Evolutionary conservation across 257 asterid genomes (phyloP).

Genomic region (Solanum rostratum): DNA sequence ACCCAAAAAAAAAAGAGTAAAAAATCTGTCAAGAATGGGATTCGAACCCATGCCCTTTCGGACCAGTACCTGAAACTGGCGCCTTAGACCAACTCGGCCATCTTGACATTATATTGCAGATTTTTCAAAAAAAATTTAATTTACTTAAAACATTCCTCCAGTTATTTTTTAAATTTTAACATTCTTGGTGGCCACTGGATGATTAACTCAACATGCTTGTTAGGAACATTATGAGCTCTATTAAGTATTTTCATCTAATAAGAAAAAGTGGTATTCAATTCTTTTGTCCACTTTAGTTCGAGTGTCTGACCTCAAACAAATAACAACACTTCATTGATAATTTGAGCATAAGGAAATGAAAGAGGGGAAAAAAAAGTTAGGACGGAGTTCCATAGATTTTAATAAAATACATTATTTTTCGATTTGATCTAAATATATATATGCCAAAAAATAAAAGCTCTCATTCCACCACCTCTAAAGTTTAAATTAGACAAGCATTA

Average conservation of each 20-base stretch:
- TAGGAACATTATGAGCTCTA: background rate
- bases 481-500: background rate
- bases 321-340: background rate
- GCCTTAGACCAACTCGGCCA: slow-evolving; percentile 20
- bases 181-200: background rate
- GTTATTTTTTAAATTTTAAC: background rate
- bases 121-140: no score
- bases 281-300: background rate
- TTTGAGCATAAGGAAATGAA: background rate
- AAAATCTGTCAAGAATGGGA: background rate
- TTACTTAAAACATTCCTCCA: no score
- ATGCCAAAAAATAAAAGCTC: background rate
- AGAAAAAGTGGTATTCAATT: background rate
- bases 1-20: no score
- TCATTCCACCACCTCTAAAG: background rate
- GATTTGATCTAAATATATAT: background rate
- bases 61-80: slow-evolving; percentile 16
- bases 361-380: background rate
- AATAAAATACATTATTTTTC: background rate
- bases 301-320: background rate
- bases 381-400: background rate
- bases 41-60: slow-evolving; percentile 13
- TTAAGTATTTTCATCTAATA: background rate
- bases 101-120: no score
- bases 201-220: background rate